Evolutionary conservation across 495 filamentous ascomycete genomes (phyloP).

Genomic region (Patellaria atrata): DNA sequence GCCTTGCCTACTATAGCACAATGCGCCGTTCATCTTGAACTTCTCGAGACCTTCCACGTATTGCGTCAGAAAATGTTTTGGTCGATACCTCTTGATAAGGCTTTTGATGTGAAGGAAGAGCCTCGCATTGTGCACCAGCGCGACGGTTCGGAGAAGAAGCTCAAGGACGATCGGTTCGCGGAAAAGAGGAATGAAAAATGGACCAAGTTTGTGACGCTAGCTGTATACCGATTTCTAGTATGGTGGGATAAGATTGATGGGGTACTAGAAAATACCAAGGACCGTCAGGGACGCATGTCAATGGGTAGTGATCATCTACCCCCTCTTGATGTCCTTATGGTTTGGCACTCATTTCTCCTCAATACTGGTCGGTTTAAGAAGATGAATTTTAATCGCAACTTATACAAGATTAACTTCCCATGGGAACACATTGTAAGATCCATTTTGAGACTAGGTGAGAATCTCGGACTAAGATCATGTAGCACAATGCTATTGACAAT

Average conservation of each 20-base stretch:
- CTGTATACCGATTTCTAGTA: neutral
- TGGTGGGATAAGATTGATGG: neutral
- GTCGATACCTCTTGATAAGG: neutral
- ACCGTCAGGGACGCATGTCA: neutral
- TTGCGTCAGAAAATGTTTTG: neutral
- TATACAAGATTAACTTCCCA: neutral
- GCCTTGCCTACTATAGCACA: neutral
- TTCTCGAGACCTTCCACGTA: neutral
- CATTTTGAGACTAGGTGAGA: neutral
- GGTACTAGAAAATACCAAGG: neutral
- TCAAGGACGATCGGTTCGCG: neutral
- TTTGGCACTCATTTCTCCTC: conserved; percentile 4
- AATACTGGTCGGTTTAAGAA: conserved; percentile 1
- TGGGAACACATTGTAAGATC: neutral
- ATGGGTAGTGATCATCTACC: too few relatives aligned
- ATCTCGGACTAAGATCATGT: neutral
- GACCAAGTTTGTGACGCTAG: neutral
- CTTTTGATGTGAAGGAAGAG: neutral
- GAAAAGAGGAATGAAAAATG: conserved; percentile 1
- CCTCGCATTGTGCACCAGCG: neutral
- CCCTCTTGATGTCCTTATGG: conserved; percentile 3
- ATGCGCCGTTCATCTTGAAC: conserved; percentile 1
- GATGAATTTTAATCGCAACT: conserved; percentile 1
- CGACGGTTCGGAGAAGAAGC: neutral
- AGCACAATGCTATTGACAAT: conserved; percentile 1